phyloP scores from a whole-genome alignment of 192 early-diverging fungal genomes.

The Helicostylum pulchrum region DNA sequence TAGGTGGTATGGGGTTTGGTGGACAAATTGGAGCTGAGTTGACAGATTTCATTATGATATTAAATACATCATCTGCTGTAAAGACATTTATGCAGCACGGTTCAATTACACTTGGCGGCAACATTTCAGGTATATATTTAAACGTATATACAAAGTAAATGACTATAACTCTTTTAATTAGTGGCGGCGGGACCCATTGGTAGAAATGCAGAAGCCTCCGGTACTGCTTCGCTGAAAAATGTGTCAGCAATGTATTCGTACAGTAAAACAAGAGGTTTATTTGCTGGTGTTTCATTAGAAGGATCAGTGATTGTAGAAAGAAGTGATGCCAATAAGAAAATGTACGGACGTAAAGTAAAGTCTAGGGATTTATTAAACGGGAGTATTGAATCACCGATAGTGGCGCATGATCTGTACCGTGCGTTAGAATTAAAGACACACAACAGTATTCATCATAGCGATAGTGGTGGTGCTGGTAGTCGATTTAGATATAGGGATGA shows the following conservation, averaged over 20 bases:
- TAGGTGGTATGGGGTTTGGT: constrained; percentile 79
- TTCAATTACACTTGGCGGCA: constrained; percentile 86
- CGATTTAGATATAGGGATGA: background rate
- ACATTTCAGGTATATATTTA: constrained; percentile 48
- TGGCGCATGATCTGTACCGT: constrained; percentile 73
- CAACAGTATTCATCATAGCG: background rate
- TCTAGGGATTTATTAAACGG: constrained; percentile 83
- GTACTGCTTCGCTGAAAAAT: constrained; percentile 58
- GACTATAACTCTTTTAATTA: no score
- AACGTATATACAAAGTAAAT: no score
- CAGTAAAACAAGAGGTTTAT: constrained; percentile 85
- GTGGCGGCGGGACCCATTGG: constrained; percentile 88
- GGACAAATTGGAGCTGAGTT: constrained; percentile 84
- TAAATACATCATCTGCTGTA: constrained; percentile 84
- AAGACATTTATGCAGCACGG: constrained; percentile 84
- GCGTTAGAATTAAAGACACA: constrained; percentile 49
- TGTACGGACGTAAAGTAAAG: constrained; percentile 80
- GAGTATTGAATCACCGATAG: constrained; percentile 63
- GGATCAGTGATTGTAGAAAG: constrained; percentile 79
- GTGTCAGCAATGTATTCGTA: constrained; percentile 90
- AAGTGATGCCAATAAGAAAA: constrained; percentile 95
- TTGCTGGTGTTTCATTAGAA: constrained; percentile 70
- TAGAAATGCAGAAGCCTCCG: constrained; percentile 82
- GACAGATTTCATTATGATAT: constrained; percentile 88
- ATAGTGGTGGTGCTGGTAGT: background rate